Base-by-base conservation (phyloP, 2,329 filamentous ascomycete genomes). In the Aspergillus fumigatus region DNA sequence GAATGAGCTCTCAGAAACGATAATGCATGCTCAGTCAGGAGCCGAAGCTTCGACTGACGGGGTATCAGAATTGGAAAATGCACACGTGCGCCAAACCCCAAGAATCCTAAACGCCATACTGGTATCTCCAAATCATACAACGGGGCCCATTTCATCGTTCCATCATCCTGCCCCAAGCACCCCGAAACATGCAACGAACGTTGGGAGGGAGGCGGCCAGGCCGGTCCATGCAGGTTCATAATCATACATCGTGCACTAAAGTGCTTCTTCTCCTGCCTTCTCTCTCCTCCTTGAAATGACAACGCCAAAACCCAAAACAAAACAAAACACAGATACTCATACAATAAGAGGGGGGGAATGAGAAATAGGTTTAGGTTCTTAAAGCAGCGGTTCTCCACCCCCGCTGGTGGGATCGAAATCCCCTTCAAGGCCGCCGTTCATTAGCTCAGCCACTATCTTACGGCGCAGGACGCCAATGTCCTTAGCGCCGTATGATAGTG, bases 381-480 rank as follows among this genome's bases (percentile, higher is more conserved):
- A 72, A 7, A 71, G 67, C 52, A 64, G 55, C 21, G 62, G 55
- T 29, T 60, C 53, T 14, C 66, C 67, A 21, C 52, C 53, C 32
- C 32, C 32, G 27, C 62, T 64, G 6, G 52, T 45, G 7, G 74
- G 75, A 29, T 68, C 67, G 53, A 78, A 77, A 11, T 76, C 76
- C 35, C 73, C 76, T 21, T 70, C 65, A 25, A 80, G 73, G 4
- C 75, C 76, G 4, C 77, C 76, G 56, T 74, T 75, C 56, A 78
- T 70, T 47, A 80, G 62, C 62, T 80, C 79, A 5, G 76, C 78
- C 48, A 80, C 76, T 49, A 81, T 79, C 59, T 79, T 74, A 59
- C 63, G 67, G 48, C 79, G 72, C 59, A 80, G 68, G 19, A 72
- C 57, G 9, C 64, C 61, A 40, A 78, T 79, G 54, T 79, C 71